These are phyloP conservation scores for Helianthus tuberosus DNA, from an alignment of 129 eudicot species.

Conservation along the genomic window DNA sequence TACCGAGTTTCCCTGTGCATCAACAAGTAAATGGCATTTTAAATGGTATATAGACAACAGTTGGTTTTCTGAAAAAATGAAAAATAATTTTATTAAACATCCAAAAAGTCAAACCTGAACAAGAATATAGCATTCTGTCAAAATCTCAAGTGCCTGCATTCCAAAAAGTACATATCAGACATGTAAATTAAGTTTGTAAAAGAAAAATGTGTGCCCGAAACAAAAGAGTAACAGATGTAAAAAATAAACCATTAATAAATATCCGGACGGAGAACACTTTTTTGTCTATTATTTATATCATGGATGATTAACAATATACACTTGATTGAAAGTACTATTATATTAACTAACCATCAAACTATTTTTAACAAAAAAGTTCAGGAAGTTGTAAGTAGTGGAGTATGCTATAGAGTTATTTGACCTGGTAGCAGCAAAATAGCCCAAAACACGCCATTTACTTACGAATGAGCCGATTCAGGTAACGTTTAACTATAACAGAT, in stretches of 20 bases:
- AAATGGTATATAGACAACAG: not conserved
- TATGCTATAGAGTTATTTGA: not conserved
- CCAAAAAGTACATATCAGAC: conserved; percentile 23
- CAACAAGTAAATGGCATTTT: conserved; percentile 2
- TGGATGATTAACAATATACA: not conserved
- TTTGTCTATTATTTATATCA: not conserved
- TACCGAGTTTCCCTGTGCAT: conserved; percentile 84
- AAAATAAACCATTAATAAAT: no score
- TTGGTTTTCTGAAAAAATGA: not conserved
- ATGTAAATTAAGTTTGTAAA: not conserved
- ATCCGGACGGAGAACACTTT: no score
- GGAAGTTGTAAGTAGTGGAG: not conserved
- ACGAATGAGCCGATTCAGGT: not conserved
- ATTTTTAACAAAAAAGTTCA: not conserved
- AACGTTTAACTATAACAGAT: not conserved
- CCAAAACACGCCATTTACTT: not conserved
- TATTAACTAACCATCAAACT: not conserved
- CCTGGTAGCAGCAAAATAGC: not conserved
- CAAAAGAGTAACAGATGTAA: no score
- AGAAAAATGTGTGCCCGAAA: not conserved
- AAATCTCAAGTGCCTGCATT: conserved; percentile 92
- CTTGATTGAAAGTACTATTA: not conserved
- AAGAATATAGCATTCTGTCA: conserved; percentile 90
- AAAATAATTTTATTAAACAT: not conserved
- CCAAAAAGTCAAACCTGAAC: conserved; percentile 65